phyloP scores from a whole-genome alignment of 164 flowering plant species.

The Buxus sempervirens region DNA sequence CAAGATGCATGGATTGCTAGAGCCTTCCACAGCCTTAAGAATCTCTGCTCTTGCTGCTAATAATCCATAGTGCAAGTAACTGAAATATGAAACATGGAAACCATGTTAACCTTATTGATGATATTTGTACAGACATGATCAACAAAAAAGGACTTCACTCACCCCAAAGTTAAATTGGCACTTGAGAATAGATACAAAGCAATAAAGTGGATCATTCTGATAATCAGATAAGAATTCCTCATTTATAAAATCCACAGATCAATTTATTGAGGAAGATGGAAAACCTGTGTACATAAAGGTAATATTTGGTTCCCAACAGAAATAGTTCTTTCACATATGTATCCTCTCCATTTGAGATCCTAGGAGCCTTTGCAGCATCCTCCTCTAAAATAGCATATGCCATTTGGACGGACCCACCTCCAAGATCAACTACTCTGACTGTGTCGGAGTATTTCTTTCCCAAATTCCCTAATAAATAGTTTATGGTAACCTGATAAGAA shows the following conservation, averaged over 20 bases:
- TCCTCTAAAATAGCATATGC: slow-evolving; percentile 87
- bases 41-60: slow-evolving; percentile 97
- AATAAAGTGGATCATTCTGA: background rate
- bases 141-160: background rate
- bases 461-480: slow-evolving; percentile 72
- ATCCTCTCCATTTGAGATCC: slow-evolving; percentile 60
- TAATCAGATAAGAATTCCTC: background rate
- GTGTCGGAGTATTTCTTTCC: slow-evolving; percentile 66
- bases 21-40: slow-evolving; percentile 47
- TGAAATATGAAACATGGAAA: slow-evolving; percentile 23
- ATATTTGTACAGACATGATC: background rate
- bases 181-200: background rate
- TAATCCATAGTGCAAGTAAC: slow-evolving; percentile 92
- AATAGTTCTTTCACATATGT: slow-evolving; percentile 73
- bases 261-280: slow-evolving; percentile 8
- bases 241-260: background rate
- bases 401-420: slow-evolving; percentile 99
- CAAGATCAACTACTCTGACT: slow-evolving; percentile 96
- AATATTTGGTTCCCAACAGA: slow-evolving; percentile 67
- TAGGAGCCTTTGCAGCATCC: slow-evolving; percentile 78
- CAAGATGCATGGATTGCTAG: slow-evolving; percentile 79
- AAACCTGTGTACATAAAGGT: slow-evolving; percentile 95
- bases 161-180: too few species aligned
- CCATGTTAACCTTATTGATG: background rate
- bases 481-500: slow-evolving; percentile 72